These are phyloP conservation scores for Capronia coronata DNA, from an alignment of 2,329 filamentous ascomycete species.

Conservation along the genomic window DNA sequence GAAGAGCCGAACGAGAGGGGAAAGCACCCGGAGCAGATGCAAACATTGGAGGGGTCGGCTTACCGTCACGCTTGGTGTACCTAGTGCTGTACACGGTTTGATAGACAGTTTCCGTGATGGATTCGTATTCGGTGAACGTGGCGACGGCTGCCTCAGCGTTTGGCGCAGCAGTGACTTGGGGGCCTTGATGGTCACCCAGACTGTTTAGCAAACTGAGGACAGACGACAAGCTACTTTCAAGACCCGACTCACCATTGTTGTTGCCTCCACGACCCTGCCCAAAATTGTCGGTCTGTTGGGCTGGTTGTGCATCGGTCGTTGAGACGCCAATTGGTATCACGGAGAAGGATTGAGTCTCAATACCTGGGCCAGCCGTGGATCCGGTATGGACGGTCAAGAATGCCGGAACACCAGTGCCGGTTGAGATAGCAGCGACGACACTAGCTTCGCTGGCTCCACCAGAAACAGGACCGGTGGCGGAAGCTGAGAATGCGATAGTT, in stretches of 20 bases:
- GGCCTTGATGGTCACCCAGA: not conserved
- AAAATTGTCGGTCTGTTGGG: slow-evolving; percentile 2
- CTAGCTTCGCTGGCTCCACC: slow-evolving; percentile 24
- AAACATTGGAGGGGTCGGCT: slow-evolving; percentile 7
- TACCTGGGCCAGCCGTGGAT: slow-evolving; percentile 18
- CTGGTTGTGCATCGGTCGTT: slow-evolving; percentile 3
- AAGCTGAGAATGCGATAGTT: slow-evolving; percentile 20
- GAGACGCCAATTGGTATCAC: slow-evolving; percentile 18
- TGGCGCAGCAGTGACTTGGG: slow-evolving; percentile 7
- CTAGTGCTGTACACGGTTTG: slow-evolving; percentile 20
- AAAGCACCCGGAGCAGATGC: not conserved
- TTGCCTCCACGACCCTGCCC: not conserved
- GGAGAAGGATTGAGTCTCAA: slow-evolving; percentile 22
- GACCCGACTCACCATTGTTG: slow-evolving; percentile 1
- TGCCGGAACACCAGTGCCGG: slow-evolving; percentile 13
- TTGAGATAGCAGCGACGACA: slow-evolving; percentile 14
- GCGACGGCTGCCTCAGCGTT: slow-evolving; percentile 15
- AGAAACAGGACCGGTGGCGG: slow-evolving; percentile 19
- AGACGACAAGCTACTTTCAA: not conserved
- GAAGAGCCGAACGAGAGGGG: not conserved
- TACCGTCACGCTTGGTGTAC: slow-evolving; percentile 23
- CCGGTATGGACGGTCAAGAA: slow-evolving; percentile 23
- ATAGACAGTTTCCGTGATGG: slow-evolving; percentile 17
- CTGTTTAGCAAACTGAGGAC: not conserved
- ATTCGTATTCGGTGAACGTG: slow-evolving; percentile 22